Evolutionary conservation across 1,139 yeast species (phyloP), one percentile per base, ranked within the genome.

Genomic region (Casaregolazyma lundiana): DNA sequence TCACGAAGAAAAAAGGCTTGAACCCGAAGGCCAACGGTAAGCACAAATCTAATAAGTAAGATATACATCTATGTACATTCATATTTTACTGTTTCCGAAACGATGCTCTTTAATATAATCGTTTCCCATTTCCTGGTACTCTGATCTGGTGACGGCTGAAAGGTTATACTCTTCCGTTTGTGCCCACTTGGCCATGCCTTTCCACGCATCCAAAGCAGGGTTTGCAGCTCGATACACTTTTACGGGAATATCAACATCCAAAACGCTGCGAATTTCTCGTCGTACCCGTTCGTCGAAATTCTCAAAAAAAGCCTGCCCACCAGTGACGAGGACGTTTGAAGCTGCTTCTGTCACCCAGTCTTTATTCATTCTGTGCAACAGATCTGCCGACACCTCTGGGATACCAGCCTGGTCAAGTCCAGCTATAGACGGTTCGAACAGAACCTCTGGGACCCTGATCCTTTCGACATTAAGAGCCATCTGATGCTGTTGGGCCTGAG

Each of bases 391-490:
- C 38, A 89, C 67, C 64, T 94, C 98, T 16, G 77, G 63, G 9
- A 94, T 72, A 18, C 97, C 97, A 0, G 97, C 96, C 65, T 90
- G 97, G 64, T 94, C 98, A 29, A 89, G 71, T 11, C 98, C 98
- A 0, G 95, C 96, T 53, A 92, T 88, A 11, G 82, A 77, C n/a
- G 99, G 98, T 63, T 90, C 95, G 66, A 92, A 90, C 44, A 88
- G 63, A 1, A 90, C 82, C 65, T 94, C 99, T 0, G 97, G 97
- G 1, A 90, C 88, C 50, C 96, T 76, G 26, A 90, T 84, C 49
- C 98, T 76, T 66, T 94, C 99, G 26, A 90, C 76, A 63, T 92
- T 94, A 43, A 94, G 61, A 66, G 89, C 96, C 53, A 94, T 72
- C 67, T 92, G 97, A 65, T 90, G 95, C 44, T 84, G 87, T 55